Evolutionary conservation across 78 protist species (phyloP).

Genomic region (Pelomyxa schiedti): DNA sequence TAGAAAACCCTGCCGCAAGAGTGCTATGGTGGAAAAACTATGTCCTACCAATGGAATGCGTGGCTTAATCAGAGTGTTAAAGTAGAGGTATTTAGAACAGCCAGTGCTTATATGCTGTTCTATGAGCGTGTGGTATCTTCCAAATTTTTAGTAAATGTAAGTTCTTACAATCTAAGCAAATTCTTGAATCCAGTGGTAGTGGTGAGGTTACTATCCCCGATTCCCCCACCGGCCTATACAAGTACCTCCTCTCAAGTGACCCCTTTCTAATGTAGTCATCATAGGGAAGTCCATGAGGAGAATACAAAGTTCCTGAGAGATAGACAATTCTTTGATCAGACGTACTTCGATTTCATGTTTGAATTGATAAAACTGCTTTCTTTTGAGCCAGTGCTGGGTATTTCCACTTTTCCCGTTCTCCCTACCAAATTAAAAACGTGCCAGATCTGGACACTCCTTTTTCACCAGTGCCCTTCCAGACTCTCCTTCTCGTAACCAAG

Average conservation of each 20-base stretch:
- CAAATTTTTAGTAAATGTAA: neutral
- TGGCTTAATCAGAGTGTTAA: neutral
- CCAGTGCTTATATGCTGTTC: slow-evolving; percentile 63
- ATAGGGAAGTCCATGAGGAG: neutral
- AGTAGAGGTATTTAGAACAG: neutral
- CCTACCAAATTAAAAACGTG: neutral
- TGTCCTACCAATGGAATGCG: no score
- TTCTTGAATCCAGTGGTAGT: no score
- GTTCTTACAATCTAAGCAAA: no score
- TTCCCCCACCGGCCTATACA: no score
- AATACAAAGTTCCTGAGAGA: neutral
- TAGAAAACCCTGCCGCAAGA: neutral
- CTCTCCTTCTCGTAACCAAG: no score
- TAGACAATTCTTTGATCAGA: neutral
- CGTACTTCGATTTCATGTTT: neutral
- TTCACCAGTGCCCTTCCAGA: no score
- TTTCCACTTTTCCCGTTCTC: neutral
- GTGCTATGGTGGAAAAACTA: slow-evolving; percentile 42
- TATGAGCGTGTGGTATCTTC: slow-evolving; percentile 31
- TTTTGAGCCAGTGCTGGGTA: neutral
- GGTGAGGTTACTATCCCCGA: no score
- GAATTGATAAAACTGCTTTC: neutral
- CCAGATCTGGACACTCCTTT: neutral
- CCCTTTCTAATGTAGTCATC: neutral
- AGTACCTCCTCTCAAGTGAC: neutral